A percentile compares a stretch with the other conserved stretches of the same genome.
Conservation (phyloP, 495 filamentous ascomycete species). For the Talaromyces ruber region DNA sequence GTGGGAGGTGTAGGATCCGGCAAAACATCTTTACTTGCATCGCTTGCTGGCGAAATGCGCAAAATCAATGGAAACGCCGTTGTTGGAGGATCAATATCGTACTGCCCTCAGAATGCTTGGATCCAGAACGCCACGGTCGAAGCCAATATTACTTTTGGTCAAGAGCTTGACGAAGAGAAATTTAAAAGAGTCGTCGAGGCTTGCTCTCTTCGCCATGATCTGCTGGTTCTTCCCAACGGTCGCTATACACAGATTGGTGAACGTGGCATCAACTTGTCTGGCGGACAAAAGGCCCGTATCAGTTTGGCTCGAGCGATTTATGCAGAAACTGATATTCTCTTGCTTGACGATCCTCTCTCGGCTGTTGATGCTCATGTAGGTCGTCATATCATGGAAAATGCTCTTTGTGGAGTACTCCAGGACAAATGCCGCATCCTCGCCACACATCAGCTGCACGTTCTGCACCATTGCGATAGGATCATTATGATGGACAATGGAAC, state of each 20-base stretch:
- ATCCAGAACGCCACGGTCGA: conserved; percentile 10
- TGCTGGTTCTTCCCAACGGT: conserved; percentile 68
- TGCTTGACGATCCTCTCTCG: conserved; percentile 43
- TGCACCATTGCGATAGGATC: conserved; percentile 12
- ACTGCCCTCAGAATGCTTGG: conserved; percentile 10
- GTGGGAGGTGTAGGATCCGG: conserved; percentile 10
- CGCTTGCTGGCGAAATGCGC: conserved; percentile 10
- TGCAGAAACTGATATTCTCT: conserved; percentile 37
- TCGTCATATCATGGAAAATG: conserved; percentile 12
- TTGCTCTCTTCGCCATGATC: conserved; percentile 62
- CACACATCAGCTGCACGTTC: conserved; percentile 15
- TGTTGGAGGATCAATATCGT: conserved; percentile 2
- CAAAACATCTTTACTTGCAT: conserved; percentile 10
- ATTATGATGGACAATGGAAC: conserved; percentile 18
- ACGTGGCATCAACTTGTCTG: conserved; percentile 71
- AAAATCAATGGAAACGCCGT: background rate
- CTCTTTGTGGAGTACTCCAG: conserved; percentile 10
- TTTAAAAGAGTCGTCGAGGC: conserved; percentile 40
- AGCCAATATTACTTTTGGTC: conserved; percentile 10
- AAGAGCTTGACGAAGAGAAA: conserved; percentile 7
- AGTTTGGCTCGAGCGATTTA: conserved; percentile 47
- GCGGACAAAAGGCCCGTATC: conserved; percentile 71
- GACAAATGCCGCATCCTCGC: conserved; percentile 9
- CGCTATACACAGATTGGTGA: conserved; percentile 75
- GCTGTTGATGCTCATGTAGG: conserved; percentile 43